These are phyloP conservation scores for Auricularia cornea DNA, from an alignment of 768 basidiomycete species.

Conservation along the genomic window DNA sequence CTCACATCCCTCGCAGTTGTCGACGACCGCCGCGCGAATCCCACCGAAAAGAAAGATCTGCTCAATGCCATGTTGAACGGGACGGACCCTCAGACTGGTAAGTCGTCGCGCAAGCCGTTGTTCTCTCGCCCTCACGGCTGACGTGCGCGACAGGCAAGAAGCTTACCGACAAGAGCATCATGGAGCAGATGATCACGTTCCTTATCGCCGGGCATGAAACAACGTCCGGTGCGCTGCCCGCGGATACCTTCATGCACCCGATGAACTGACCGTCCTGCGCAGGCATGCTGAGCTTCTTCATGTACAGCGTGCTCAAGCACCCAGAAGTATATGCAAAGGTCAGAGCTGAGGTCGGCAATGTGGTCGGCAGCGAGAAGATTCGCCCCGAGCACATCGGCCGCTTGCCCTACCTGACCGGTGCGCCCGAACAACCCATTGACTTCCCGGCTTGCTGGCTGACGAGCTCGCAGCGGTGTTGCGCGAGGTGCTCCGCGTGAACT, in stretches of 20 bases:
- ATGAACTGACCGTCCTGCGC: neutral
- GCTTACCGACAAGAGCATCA: conserved; percentile 34
- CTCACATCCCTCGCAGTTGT: conserved; percentile 25
- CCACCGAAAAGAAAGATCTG: conserved; percentile 33
- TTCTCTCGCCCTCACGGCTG: neutral
- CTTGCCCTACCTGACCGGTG: conserved; percentile 29
- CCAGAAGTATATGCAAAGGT: conserved; percentile 37
- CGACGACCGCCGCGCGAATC: conserved; percentile 29
- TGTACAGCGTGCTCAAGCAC: conserved; percentile 38
- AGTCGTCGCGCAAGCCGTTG: neutral
- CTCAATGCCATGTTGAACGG: conserved; percentile 39
- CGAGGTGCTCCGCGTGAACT: conserved; percentile 29
- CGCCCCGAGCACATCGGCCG: conserved; percentile 33
- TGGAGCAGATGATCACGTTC: conserved; percentile 42
- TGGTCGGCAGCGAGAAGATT: conserved; percentile 31
- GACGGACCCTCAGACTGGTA: conserved; percentile 37
- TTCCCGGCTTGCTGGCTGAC: too few relatives aligned
- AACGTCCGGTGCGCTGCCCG: conserved; percentile 21
- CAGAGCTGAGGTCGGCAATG: conserved; percentile 38
- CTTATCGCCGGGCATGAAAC: conserved; percentile 41
- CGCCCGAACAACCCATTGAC: too few relatives aligned
- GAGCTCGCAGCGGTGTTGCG: conserved; percentile 26
- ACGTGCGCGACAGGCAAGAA: neutral
- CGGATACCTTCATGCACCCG: neutral
- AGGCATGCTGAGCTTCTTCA: conserved; percentile 33